phyloP scores from a whole-genome alignment of 306 rosid species.

The Rosa chinensis region DNA sequence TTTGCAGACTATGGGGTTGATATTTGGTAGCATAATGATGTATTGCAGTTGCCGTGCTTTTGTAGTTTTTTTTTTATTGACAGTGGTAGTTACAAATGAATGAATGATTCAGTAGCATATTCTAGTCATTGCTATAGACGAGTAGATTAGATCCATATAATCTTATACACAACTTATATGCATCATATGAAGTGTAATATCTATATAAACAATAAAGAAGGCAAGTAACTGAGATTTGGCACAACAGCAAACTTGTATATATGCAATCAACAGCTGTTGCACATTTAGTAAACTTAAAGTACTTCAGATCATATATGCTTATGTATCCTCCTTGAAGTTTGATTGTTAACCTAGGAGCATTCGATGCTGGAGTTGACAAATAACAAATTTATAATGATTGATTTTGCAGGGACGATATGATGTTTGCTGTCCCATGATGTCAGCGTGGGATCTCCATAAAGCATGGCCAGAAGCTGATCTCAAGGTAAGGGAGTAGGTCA shows the following conservation, averaged over 20 bases:
- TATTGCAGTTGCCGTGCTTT: background rate
- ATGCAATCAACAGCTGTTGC: background rate
- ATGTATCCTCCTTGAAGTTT: background rate
- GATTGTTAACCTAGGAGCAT: background rate
- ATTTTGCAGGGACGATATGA: constrained; percentile 86
- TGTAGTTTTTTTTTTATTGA: background rate
- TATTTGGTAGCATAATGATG: background rate
- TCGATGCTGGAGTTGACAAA: background rate
- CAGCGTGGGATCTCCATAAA: constrained; percentile 99
- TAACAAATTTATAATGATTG: background rate
- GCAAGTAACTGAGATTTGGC: background rate
- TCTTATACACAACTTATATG: background rate
- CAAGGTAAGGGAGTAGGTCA: constrained; percentile 43
- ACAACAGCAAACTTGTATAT: background rate
- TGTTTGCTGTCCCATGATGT: constrained; percentile 92
- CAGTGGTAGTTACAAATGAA: background rate
- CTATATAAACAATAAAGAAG: background rate
- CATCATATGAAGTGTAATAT: background rate
- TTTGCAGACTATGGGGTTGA: background rate
- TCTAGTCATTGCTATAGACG: background rate
- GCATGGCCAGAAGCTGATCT: constrained; percentile 97
- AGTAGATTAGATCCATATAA: background rate
- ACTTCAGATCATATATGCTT: background rate
- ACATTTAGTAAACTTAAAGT: background rate
- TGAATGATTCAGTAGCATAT: background rate